A percentile compares a stretch with the other conserved stretches of the same genome.
These are phyloP conservation scores for Ceratobasidium sp. DNA, from an alignment of 1,284 basidiomycete species.

Conservation along the genomic window DNA sequence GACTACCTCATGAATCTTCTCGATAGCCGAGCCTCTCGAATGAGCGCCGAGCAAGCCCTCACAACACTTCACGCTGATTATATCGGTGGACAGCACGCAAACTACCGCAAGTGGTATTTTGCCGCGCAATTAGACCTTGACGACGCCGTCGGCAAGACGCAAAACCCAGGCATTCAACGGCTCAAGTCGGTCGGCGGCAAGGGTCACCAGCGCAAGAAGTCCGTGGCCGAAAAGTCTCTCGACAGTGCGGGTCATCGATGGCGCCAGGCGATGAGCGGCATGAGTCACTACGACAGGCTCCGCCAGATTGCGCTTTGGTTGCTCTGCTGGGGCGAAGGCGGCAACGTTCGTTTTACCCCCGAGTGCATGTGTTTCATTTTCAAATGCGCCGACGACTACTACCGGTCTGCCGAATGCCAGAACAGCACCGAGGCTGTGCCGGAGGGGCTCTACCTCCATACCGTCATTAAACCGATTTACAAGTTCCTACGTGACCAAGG, in stretches of 20 bases:
- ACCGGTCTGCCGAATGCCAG: conserved; percentile 99
- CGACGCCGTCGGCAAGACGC: conserved; percentile 93
- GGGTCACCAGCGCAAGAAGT: conserved; percentile 70
- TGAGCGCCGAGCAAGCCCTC: conserved; percentile 96
- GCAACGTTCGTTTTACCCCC: conserved; percentile 97
- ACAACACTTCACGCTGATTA: conserved; percentile 98
- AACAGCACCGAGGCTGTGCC: conserved; percentile 93
- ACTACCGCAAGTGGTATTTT: conserved; percentile 99
- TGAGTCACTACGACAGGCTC: conserved; percentile 98
- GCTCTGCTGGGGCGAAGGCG: conserved; percentile 98
- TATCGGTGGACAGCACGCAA: conserved; percentile 96
- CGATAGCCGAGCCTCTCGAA: conserved; percentile 95
- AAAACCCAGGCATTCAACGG: conserved; percentile 91
- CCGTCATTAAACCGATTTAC: conserved; percentile 97
- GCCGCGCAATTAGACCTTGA: conserved; percentile 99
- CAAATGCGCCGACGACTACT: conserved; percentile 99
- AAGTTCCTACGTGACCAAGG: conserved; percentile 98
- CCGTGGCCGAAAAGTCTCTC: conserved; percentile 83
- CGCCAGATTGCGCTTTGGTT: conserved; percentile 97
- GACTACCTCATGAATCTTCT: conserved; percentile 99
- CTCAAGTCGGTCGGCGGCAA: conserved; percentile 78
- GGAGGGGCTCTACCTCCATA: conserved; percentile 92
- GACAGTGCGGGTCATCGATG: conserved; percentile 91
- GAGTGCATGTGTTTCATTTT: conserved; percentile 99
- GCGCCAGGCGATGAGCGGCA: conserved; percentile 98